These are phyloP conservation scores for Zhuliangozyma parablackwelliae DNA, from an alignment of 1,139 yeast genomes.

Conservation along the genomic window DNA sequence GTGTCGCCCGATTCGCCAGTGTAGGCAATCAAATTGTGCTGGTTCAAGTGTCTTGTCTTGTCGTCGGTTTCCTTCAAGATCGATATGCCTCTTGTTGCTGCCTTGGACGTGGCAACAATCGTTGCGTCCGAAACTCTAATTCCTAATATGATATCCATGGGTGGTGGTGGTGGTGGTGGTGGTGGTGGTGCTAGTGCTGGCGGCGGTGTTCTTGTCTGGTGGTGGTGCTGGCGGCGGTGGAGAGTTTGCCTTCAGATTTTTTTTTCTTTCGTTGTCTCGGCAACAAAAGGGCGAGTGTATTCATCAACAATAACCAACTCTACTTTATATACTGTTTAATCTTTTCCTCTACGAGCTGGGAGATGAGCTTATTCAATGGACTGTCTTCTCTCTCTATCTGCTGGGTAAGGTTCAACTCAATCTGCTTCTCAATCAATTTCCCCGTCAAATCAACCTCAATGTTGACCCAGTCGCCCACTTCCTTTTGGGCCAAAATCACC, in stretches of 20 bases:
- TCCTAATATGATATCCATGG: conserved; percentile 88
- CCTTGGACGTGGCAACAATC: conserved; percentile 86
- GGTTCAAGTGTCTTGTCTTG: conserved; percentile 75
- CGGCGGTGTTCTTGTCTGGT: not conserved
- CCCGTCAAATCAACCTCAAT: conserved; percentile 95
- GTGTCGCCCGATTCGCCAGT: conserved; percentile 98
- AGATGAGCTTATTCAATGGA: conserved; percentile 40
- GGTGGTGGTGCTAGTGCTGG: not conserved
- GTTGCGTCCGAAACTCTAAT: conserved; percentile 78
- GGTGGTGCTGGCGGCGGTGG: not conserved
- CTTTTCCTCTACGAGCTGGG: conserved; percentile 49
- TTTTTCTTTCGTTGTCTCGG: not conserved
- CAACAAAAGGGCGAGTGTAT: too few species aligned
- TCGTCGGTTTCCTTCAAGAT: conserved; percentile 82
- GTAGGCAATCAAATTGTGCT: conserved; percentile 78
- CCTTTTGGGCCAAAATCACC: conserved; percentile 68
- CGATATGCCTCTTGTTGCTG: conserved; percentile 91
- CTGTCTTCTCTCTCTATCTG: conserved; percentile 47
- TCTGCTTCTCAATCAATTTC: conserved; percentile 84
- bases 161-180: not conserved
- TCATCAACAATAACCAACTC: too few species aligned
- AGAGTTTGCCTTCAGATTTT: conserved; percentile 4
- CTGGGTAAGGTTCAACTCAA: conserved; percentile 49
- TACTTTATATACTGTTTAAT: conserved; percentile 17
- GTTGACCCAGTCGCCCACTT: conserved; percentile 64